A percentile compares a stretch with the other conserved stretches of the same genome.
Conservation (phyloP, 2,329 filamentous ascomycete species). For the Cordyceps fumosorosea region DNA sequence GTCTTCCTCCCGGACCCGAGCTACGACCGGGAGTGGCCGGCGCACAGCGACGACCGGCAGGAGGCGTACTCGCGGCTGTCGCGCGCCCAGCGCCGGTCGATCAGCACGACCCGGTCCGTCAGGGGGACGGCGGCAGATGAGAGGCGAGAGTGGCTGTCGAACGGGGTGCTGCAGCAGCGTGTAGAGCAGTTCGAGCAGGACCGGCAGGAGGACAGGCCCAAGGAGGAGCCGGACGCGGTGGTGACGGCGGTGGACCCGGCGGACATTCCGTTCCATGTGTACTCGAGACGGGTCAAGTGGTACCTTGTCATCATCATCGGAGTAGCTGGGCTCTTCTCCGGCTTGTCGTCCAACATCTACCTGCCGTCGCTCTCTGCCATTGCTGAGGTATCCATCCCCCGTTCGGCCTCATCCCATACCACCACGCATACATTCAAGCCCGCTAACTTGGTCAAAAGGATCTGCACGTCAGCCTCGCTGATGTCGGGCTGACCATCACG, state of each 20-base stretch:
- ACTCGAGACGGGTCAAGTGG: conserved; percentile 26
- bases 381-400: conserved; percentile 20
- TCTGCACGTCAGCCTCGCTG: conserved; percentile 22
- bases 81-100: not conserved
- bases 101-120: not conserved
- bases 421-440: not conserved
- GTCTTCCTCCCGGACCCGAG: not conserved
- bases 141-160: not conserved
- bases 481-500: conserved; percentile 35
- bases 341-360: conserved; percentile 46
- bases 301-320: conserved; percentile 42
- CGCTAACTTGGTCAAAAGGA: conserved; percentile 17
- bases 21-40: not conserved
- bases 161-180: not conserved
- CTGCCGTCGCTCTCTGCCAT: conserved; percentile 37
- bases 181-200: not conserved
- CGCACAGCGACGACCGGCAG: not conserved
- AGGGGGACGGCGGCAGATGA: not conserved
- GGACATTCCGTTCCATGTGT: not conserved
- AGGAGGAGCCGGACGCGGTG: not conserved
- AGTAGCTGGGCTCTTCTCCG: conserved; percentile 45
- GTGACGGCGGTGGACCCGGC: not conserved
- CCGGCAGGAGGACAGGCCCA: not conserved
- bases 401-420: not conserved
- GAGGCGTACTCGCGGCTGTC: not conserved